Evolutionary conservation across 805 yeast species (phyloP).

Genomic region (Candida krabiensis): DNA sequence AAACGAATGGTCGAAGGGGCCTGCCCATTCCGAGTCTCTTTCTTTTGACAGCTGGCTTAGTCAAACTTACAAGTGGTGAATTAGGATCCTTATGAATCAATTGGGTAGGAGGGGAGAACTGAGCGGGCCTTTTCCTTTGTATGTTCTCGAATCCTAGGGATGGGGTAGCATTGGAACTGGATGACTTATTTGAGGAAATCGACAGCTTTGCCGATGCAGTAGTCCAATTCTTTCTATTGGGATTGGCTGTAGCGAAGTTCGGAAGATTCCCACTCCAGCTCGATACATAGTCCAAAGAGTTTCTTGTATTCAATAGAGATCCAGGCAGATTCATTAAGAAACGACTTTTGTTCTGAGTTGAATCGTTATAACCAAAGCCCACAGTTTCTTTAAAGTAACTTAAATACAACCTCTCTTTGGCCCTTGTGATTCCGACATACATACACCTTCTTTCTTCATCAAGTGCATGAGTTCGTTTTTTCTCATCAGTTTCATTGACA

Average conservation of each 20-base stretch:
- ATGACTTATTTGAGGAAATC: too few species aligned
- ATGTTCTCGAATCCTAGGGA: too few species aligned
- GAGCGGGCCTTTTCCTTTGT: too few species aligned
- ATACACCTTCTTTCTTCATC: conserved; percentile 83
- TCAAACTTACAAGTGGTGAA: too few species aligned
- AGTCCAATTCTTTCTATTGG: too few species aligned
- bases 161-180: too few species aligned
- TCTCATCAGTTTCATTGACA: conserved; percentile 26
- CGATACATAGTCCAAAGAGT: background rate
- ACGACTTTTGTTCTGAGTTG: conserved; percentile 8
- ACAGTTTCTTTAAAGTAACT: conserved; percentile 23
- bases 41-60: conserved; percentile 1
- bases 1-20: conserved; percentile 21
- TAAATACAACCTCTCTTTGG: conserved; percentile 44
- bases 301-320: conserved; percentile 3
- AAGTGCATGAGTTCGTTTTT: conserved; percentile 31
- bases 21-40: conserved; percentile 31
- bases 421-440: conserved; percentile 88
- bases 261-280: too few species aligned
- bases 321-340: conserved; percentile 10
- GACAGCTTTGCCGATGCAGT: too few species aligned
- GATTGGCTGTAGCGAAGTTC: too few species aligned
- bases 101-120: too few species aligned
- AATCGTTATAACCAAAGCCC: conserved; percentile 16
- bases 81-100: too few species aligned